Percentiles rank a stretch among this genome's conserved stretches.
These are phyloP conservation scores for Aureobasidium sp. DNA, from an alignment of 2,329 filamentous ascomycete genomes.

Conservation along the genomic window DNA sequence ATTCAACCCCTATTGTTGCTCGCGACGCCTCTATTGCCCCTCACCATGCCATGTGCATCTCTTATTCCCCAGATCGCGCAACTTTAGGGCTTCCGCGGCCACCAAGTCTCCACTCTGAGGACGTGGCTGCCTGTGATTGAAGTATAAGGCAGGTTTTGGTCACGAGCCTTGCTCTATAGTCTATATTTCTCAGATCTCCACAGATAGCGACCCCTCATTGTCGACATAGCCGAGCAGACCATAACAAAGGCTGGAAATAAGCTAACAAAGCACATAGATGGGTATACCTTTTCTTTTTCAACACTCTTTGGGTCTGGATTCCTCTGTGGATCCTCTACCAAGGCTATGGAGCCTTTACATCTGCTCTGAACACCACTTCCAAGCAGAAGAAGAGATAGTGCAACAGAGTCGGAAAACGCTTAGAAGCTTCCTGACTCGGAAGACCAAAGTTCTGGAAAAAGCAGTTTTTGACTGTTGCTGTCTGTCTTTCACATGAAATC, in stretches of 20 bases:
- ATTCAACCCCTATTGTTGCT: background rate
- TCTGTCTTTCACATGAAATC: no score
- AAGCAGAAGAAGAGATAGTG: background rate
- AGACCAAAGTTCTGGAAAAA: no score
- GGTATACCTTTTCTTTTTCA: conserved; percentile 59
- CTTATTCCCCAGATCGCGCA: background rate
- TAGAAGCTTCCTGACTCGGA: no score
- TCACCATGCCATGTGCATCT: background rate
- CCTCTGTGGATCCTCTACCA: conserved; percentile 52
- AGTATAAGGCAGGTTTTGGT: background rate
- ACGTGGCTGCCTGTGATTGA: background rate
- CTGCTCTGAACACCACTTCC: background rate
- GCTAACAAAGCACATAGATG: conserved; percentile 32
- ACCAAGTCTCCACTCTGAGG: background rate
- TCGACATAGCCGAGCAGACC: background rate
- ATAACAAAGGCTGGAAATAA: background rate
- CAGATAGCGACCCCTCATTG: background rate
- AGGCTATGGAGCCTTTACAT: conserved; percentile 29
- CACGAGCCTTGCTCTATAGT: background rate
- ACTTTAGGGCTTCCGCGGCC: background rate
- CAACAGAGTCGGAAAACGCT: no score
- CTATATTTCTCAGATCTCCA: background rate
- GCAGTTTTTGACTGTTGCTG: no score
- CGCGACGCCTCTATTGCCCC: background rate
- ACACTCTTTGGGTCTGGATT: conserved; percentile 55